A percentile compares a stretch with the other conserved stretches of the same genome.
Evolutionary conservation across 2,329 filamentous ascomycete genomes (phyloP).

Genomic region (Pleomassaria siparia): DNA sequence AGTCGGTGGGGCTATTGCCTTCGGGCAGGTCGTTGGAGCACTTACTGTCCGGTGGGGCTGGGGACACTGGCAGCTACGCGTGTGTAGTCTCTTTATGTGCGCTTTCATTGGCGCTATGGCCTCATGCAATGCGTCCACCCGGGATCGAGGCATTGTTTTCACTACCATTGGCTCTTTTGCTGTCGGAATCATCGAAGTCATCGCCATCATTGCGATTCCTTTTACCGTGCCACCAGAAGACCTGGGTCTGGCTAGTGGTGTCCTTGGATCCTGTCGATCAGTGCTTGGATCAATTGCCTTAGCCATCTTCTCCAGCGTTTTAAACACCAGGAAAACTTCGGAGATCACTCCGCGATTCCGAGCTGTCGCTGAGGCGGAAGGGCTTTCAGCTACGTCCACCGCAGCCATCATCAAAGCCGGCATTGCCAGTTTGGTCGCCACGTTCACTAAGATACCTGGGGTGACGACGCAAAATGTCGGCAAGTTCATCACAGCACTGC

Average conservation of each 20-base stretch:
- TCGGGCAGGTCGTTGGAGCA: constrained; percentile 19
- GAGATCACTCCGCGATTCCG: constrained; percentile 12
- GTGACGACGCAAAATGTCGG: constrained; percentile 9
- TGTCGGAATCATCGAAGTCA: constrained; percentile 49
- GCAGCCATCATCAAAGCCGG: constrained; percentile 14
- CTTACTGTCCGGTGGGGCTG: constrained; percentile 11
- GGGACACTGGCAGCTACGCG: constrained; percentile 19
- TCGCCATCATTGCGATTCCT: constrained; percentile 23
- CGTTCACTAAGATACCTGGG: constrained; percentile 15
- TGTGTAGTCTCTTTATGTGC: constrained; percentile 14
- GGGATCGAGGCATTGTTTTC: constrained; percentile 10
- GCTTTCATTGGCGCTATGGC: constrained; percentile 22
- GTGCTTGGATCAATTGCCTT: constrained; percentile 17
- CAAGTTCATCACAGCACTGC: constrained; percentile 12
- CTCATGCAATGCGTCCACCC: constrained; percentile 17
- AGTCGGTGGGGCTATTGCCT: constrained; percentile 17
- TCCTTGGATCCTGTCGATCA: constrained; percentile 15
- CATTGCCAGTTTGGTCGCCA: constrained; percentile 8
- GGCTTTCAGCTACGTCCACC: constrained; percentile 7
- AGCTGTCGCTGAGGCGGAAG: constrained; percentile 9
- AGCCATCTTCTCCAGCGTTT: constrained; percentile 17
- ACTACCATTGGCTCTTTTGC: constrained; percentile 37
- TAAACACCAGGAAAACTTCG: constrained; percentile 13
- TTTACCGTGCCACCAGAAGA: constrained; percentile 18
- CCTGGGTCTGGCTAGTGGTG: constrained; percentile 17